A percentile compares a stretch with the other conserved stretches of the same genome.
phyloP scores from a whole-genome alignment of 1,139 yeast genomes.

The Casaregolazyma lundiana region DNA sequence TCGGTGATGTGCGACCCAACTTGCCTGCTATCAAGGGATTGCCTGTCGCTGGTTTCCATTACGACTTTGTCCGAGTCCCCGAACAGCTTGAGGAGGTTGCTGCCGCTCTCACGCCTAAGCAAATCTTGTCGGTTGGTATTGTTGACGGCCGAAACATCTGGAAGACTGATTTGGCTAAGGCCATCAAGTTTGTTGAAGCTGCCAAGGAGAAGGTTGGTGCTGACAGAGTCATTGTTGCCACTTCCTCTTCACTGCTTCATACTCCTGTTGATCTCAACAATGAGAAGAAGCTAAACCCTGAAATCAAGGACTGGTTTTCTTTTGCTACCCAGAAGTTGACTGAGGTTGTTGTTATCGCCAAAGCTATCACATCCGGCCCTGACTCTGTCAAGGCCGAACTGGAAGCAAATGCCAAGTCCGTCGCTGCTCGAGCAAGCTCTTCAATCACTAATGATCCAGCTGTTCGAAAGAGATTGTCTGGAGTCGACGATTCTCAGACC shows the following conservation, averaged over 20 bases:
- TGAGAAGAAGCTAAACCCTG: constrained; percentile 86
- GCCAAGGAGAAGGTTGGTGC: constrained; percentile 83
- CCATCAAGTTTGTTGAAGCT: constrained; percentile 72
- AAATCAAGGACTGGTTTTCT: constrained; percentile 96
- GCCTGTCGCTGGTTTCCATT: constrained; percentile 95
- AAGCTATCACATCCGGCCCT: constrained; percentile 67
- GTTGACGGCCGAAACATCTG: constrained; percentile 99
- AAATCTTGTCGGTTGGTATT: constrained; percentile 90
- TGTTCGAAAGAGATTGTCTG: constrained; percentile 83
- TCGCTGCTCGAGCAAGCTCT: constrained; percentile 82
- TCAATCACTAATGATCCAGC: constrained; percentile 85
- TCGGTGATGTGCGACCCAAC: constrained; percentile 98
- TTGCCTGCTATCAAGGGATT: constrained; percentile 78
- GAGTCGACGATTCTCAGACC: constrained; percentile 61
- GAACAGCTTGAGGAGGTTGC: constrained; percentile 88
- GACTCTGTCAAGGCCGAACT: constrained; percentile 59
- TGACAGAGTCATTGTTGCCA: constrained; percentile 85
- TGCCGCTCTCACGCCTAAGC: constrained; percentile 58
- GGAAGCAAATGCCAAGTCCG: constrained; percentile 80
- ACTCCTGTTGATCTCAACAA: constrained; percentile 94
- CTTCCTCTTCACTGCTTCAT: constrained; percentile 95
- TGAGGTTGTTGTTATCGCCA: constrained; percentile 89
- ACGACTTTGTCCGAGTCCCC: constrained; percentile 93
- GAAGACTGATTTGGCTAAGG: constrained; percentile 91
- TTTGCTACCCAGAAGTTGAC: constrained; percentile 93